Evolutionary conservation across 75 land plant species (phyloP).

Genomic region (Selaginella tamariscina): DNA sequence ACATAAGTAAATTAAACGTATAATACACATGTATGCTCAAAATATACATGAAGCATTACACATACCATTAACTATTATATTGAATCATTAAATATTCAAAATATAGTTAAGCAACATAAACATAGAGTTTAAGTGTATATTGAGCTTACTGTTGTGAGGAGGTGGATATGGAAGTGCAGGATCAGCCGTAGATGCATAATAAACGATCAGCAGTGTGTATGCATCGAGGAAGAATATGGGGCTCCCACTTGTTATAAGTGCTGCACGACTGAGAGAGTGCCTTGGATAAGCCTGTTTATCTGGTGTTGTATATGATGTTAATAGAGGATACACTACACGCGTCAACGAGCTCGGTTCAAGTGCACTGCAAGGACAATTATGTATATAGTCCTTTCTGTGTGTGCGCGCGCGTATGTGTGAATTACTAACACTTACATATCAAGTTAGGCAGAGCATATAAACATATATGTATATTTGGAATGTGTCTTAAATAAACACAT

Average conservation of each 20-base stretch:
- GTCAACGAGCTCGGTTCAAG: slow-evolving; percentile 79
- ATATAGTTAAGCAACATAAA: too few relatives aligned
- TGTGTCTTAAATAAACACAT: too few relatives aligned
- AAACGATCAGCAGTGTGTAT: slow-evolving; percentile 80
- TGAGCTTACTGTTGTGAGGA: slow-evolving; percentile 87
- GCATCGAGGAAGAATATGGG: slow-evolving; percentile 98
- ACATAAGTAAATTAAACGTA: neutral
- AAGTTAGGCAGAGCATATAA: too few relatives aligned
- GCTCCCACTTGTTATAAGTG: slow-evolving; percentile 84
- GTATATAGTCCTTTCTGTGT: too few relatives aligned
- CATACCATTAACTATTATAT: too few relatives aligned
- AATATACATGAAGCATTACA: too few relatives aligned
- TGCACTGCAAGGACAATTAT: slow-evolving; percentile 46
- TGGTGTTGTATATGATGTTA: slow-evolving; percentile 75
- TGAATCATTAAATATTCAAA: too few relatives aligned
- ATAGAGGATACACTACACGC: slow-evolving; percentile 79
- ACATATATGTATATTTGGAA: too few relatives aligned
- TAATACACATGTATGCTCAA: too few relatives aligned
- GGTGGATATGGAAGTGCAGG: slow-evolving; percentile 89
- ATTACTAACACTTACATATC: too few relatives aligned
- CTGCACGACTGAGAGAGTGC: slow-evolving; percentile 95
- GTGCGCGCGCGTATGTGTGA: too few relatives aligned
- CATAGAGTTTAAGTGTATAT: too few relatives aligned
- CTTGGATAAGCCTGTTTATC: slow-evolving; percentile 98
- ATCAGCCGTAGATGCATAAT: slow-evolving; percentile 88